Percentiles rank a stretch among this genome's conserved stretches.
These are phyloP conservation scores for Penicillium sp. DNA, from an alignment of 2,329 filamentous ascomycete species.

Conservation along the genomic window DNA sequence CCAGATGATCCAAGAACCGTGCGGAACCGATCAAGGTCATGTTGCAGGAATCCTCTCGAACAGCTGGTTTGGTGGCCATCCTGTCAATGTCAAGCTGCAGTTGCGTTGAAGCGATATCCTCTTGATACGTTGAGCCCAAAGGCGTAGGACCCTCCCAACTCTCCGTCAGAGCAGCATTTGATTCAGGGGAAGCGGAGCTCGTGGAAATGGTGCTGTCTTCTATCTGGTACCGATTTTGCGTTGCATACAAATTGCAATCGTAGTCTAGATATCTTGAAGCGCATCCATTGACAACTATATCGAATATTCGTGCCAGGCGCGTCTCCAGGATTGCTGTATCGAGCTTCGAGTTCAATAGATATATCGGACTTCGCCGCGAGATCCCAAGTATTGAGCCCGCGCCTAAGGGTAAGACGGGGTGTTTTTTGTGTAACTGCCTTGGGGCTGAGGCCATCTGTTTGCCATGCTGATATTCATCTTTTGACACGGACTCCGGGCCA, in stretches of 20 bases:
- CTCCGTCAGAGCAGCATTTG: not conserved
- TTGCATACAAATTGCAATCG: slow-evolving; percentile 21
- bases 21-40: slow-evolving; percentile 21
- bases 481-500: not conserved
- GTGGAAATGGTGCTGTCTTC: not conserved
- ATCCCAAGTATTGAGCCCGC: slow-evolving; percentile 4
- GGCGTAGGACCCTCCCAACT: not conserved
- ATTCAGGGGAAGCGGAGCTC: not conserved
- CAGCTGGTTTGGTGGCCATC: not conserved
- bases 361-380: slow-evolving; percentile 19
- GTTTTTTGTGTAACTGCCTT: not conserved
- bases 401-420: not conserved
- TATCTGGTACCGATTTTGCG: slow-evolving; percentile 15
- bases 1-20: slow-evolving; percentile 26
- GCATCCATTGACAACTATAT: slow-evolving; percentile 20
- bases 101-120: not conserved
- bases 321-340: slow-evolving; percentile 18
- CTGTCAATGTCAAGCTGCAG: not conserved
- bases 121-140: not conserved
- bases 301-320: slow-evolving; percentile 17
- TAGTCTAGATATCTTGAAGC: slow-evolving; percentile 21
- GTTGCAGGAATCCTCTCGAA: not conserved
- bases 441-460: not conserved
- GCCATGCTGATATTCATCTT: not conserved
- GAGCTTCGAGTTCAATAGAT: slow-evolving; percentile 24